Percentiles rank a stretch among this genome's conserved stretches.
Evolutionary conservation across 2,329 filamentous ascomycete genomes (phyloP).

Genomic region (Fusarium papillatum): DNA sequence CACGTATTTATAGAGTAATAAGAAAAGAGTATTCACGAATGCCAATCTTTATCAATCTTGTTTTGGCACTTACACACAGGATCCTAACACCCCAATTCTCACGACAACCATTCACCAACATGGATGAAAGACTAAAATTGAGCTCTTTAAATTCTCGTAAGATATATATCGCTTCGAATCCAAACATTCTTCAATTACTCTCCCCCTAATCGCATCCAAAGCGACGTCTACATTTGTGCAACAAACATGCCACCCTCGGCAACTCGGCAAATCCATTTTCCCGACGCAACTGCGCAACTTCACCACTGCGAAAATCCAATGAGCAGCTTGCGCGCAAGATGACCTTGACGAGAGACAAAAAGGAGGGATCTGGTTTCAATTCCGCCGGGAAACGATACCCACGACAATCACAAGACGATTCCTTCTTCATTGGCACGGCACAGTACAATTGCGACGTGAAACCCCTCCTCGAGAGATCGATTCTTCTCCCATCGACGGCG

Average conservation of each 20-base stretch:
- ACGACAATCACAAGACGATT: conserved; percentile 6
- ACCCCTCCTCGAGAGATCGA: not conserved
- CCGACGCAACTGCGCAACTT: conserved; percentile 28
- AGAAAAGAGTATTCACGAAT: not conserved
- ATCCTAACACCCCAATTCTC: not conserved
- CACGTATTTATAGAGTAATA: too few species aligned
- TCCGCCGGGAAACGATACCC: conserved; percentile 3
- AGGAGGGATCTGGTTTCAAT: conserved; percentile 7
- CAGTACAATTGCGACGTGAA: not conserved
- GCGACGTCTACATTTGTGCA: not conserved
- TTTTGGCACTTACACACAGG: not conserved
- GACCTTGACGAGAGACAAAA: not conserved
- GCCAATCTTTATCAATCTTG: not conserved
- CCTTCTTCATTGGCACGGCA: not conserved
- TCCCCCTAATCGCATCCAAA: not conserved
- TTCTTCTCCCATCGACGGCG: not conserved
- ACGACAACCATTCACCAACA: not conserved
- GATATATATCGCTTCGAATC: not conserved
- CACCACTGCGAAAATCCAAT: conserved; percentile 24
- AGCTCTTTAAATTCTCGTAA: not conserved
- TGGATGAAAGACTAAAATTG: not conserved
- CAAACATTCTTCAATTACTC: not conserved
- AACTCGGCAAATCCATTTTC: conserved; percentile 46
- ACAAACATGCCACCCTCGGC: not conserved
- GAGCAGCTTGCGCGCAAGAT: not conserved